These are phyloP conservation scores for Lagenaria siceraria DNA, from an alignment of 306 rosid species.

Conservation along the genomic window DNA sequence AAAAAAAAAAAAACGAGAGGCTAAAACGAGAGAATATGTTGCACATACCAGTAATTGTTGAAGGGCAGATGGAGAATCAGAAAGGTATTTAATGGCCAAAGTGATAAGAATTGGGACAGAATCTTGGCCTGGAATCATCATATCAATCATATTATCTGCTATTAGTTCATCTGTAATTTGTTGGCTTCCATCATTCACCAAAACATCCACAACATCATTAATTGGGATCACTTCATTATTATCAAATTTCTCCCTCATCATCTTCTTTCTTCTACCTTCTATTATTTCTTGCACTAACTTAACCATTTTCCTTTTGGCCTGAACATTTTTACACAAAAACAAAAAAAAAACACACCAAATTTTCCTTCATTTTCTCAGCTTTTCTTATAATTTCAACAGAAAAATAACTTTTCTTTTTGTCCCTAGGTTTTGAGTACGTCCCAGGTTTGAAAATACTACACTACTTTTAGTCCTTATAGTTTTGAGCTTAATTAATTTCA, in stretches of 20 bases:
- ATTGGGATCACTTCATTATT: slow-evolving; percentile 24
- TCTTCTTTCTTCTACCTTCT: slow-evolving; percentile 31
- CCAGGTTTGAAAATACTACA: too few species aligned
- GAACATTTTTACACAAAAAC: not conserved
- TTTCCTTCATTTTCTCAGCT: not conserved
- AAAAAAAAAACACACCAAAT: not conserved
- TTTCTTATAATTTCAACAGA: not conserved
- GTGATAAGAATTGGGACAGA: slow-evolving; percentile 89
- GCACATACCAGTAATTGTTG: slow-evolving; percentile 53
- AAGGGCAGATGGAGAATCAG: slow-evolving; percentile 71
- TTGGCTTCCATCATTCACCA: slow-evolving; percentile 58
- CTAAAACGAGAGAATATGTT: not conserved
- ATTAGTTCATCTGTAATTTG: slow-evolving; percentile 58
- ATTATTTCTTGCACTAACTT: slow-evolving; percentile 47
- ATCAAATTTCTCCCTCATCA: slow-evolving; percentile 4
- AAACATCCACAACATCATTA: slow-evolving; percentile 70
- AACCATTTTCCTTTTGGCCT: slow-evolving; percentile 91
- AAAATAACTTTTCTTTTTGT: too few species aligned
- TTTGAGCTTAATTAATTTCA: too few species aligned
- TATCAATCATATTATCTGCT: slow-evolving; percentile 86
- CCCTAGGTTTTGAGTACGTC: too few species aligned
- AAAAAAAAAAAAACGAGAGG: not conserved
- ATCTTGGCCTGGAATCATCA: slow-evolving; percentile 99
- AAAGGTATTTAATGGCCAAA: slow-evolving; percentile 65
- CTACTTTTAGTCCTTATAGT: too few species aligned